These are phyloP conservation scores for Austroboletus rostrupii DNA, from an alignment of 1,284 basidiomycete genomes.

Conservation along the genomic window DNA sequence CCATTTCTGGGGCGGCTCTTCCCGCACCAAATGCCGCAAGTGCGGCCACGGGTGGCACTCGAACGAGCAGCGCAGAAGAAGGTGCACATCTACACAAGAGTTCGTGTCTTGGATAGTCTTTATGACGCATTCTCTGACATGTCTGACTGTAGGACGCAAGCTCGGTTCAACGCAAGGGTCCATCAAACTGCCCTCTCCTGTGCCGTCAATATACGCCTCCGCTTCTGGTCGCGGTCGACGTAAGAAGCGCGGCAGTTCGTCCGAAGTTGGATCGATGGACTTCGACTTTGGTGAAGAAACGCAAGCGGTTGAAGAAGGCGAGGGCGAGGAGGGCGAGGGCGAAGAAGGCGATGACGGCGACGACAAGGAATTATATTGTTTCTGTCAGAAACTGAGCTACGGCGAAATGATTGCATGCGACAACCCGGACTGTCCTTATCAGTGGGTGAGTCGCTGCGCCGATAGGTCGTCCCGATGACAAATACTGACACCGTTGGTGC, in stretches of 20 bases:
- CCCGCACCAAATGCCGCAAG: conserved; percentile 14
- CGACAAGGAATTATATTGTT: conserved; percentile 60
- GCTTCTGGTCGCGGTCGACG: conserved; percentile 34
- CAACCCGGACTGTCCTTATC: conserved; percentile 60
- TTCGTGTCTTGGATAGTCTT: conserved; percentile 11
- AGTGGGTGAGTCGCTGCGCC: conserved; percentile 55
- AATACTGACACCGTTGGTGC: conserved; percentile 14
- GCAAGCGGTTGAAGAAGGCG: conserved; percentile 37
- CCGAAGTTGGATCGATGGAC: conserved; percentile 32
- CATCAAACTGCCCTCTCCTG: conserved; percentile 38
- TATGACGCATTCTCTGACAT: conserved; percentile 2
- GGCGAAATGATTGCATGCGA: conserved; percentile 76
- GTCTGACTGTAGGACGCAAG: conserved; percentile 27
- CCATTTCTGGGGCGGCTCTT: conserved; percentile 32
- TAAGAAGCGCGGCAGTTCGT: conserved; percentile 37
- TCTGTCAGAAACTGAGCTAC: conserved; percentile 62
- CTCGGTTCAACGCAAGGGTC: conserved; percentile 27
- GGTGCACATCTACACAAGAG: conserved; percentile 25
- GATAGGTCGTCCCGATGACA: neutral
- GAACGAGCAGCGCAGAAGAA: conserved; percentile 24
- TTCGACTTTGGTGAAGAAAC: conserved; percentile 32
- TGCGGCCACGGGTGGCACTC: conserved; percentile 6
- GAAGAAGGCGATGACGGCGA: conserved; percentile 47
- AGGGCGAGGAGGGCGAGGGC: conserved; percentile 46
- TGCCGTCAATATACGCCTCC: conserved; percentile 29